Conservation (phyloP, 2,329 filamentous ascomycete species). For the Sporothrix mexicana region DNA sequence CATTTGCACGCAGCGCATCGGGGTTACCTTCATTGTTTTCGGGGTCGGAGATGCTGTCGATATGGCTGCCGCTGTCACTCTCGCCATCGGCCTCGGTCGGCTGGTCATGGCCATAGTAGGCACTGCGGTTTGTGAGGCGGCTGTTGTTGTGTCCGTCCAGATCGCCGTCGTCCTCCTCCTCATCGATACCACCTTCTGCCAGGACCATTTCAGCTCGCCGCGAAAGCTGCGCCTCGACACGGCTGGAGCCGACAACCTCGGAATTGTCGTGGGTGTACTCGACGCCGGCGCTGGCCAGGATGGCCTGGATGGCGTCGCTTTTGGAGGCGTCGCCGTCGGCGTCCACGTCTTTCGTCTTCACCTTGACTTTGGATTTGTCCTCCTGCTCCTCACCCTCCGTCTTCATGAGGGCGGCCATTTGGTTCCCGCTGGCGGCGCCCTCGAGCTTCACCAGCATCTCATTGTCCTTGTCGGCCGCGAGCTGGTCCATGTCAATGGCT, state of each 20-base stretch:
- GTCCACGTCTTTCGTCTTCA: conserved; percentile 50
- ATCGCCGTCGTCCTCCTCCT: conserved; percentile 40
- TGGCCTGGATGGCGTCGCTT: conserved; percentile 83
- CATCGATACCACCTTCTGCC: conserved; percentile 49
- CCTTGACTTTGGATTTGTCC: conserved; percentile 32
- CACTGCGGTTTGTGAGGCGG: conserved; percentile 41
- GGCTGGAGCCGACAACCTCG: conserved; percentile 91
- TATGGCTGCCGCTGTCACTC: conserved; percentile 13
- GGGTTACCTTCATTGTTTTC: conserved; percentile 53
- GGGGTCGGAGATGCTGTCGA: conserved; percentile 17
- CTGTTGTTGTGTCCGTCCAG: conserved; percentile 51
- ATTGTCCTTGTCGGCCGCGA: conserved; percentile 59
- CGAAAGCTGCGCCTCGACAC: conserved; percentile 84
- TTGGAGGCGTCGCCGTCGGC: conserved; percentile 43
- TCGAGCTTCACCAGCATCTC: conserved; percentile 54
- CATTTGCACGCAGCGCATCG: conserved; percentile 28
- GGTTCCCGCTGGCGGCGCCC: conserved; percentile 66
- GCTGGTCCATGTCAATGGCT: conserved; percentile 74
- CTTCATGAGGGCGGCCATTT: conserved; percentile 67
- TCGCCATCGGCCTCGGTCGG: conserved; percentile 14
- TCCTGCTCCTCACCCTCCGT: conserved; percentile 45
- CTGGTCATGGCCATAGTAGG: conserved; percentile 37
- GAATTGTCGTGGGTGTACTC: conserved; percentile 97
- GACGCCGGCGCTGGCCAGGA: conserved; percentile 84
- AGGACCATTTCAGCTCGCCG: conserved; percentile 69